Evolutionary conservation across 2,329 filamentous ascomycete species (phyloP), one percentile per base, ranked within the genome.

Genomic region (Colletotrichum musicola): DNA sequence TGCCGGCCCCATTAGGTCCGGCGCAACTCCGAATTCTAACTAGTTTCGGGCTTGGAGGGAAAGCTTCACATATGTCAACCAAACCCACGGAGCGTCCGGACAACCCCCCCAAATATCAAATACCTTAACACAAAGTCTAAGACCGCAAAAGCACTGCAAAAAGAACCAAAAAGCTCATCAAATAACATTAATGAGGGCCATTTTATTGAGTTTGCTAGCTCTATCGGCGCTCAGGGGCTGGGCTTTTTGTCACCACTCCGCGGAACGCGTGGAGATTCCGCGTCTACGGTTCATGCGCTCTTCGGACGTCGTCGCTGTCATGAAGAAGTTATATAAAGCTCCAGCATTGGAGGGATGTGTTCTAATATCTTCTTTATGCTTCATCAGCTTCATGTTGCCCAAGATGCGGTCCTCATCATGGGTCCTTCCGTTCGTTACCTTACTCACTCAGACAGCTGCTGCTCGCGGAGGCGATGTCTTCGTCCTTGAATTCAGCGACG

Each of bases 221-320:
- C 18, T 54, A 25, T 54, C n/a, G 51, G 51, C 51, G 18, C n/a
- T 54, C 12, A 54, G 51, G 51, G 51, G 30, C 25, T 13, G 30
- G n/a, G n/a, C 25, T n/a, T 22, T 12, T 4, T n/a, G n/a, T n/a
- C 3, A n/a, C 30, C 9, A 54, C 35, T 25, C 51, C 51, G 51
- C 51, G 51, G 51, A 54, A 54, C 51, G 51, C 51, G 51, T 54
- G 51, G 51, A 3, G 35, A 4, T 22, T 22, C 22, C 22, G 35
- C 7, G 3, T 5, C 13, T 40, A 40, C 5, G 7, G 35, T 42
- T 42, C 40, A 42, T n/a, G 40, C 40, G 13, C 13, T 42, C 14
- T 42, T 42, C 1, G 40, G n/a, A 42, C 14, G n/a, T 14, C 40
- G 14, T 14, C 30, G 27, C 27, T 2, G 27, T 7, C 6, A 7